Conservation (phyloP, 257 asterid species). For the Cruciata laevipes region DNA sequence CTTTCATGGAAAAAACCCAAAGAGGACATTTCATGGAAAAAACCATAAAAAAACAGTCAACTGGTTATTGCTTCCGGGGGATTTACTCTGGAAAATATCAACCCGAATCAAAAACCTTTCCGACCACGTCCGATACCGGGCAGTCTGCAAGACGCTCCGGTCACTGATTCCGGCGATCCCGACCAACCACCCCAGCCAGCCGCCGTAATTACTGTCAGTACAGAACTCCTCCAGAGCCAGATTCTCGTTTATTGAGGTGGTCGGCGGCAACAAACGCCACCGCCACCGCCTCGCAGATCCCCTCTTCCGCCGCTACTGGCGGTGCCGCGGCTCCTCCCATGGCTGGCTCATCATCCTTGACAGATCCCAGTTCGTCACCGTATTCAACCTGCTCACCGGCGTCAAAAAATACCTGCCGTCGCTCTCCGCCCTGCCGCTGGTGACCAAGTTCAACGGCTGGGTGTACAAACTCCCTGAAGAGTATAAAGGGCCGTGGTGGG, state of each 20-base stretch:
- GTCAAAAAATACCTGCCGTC: slow-evolving; percentile 50
- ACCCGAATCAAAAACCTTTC: slow-evolving; percentile 28
- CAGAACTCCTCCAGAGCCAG: slow-evolving; percentile 16
- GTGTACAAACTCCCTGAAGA: slow-evolving; percentile 34
- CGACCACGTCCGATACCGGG: slow-evolving; percentile 68
- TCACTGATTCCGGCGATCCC: slow-evolving; percentile 38
- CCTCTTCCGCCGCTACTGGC: slow-evolving; percentile 32
- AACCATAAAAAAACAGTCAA: slow-evolving; percentile 21
- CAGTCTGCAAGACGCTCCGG: slow-evolving; percentile 50
- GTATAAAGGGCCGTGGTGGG: neutral
- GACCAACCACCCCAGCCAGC: slow-evolving; percentile 54
- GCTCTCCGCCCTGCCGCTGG: slow-evolving; percentile 49
- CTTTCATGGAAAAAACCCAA: no score
- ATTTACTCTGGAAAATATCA: slow-evolving; percentile 43
- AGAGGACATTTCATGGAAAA: no score
- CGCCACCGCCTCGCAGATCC: slow-evolving; percentile 56
- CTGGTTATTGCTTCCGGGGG: slow-evolving; percentile 70
- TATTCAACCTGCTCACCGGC: slow-evolving; percentile 66
- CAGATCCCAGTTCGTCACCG: slow-evolving; percentile 53
- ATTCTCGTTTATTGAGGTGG: slow-evolving; percentile 37
- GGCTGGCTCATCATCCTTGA: slow-evolving; percentile 67
- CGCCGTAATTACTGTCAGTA: slow-evolving; percentile 85
- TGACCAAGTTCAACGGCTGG: slow-evolving; percentile 48
- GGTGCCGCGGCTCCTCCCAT: slow-evolving; percentile 69
- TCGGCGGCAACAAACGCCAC: slow-evolving; percentile 32